Percentiles rank a stretch among this genome's conserved stretches.
Conservation (phyloP, 495 filamentous ascomycete species). For the Neurospora sp. region DNA sequence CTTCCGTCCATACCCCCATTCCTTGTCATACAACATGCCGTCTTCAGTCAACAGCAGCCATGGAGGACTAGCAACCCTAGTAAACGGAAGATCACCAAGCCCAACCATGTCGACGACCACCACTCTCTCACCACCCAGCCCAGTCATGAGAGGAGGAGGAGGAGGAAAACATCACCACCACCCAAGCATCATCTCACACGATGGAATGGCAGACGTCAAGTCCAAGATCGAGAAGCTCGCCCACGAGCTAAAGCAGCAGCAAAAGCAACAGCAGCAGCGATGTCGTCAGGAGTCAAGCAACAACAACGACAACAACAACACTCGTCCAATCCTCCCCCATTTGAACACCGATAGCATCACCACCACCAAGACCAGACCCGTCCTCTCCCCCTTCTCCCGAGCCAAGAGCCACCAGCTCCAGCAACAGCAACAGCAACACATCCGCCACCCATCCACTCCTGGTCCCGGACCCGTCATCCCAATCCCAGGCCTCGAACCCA, state of each 20-base stretch:
- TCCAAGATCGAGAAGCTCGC: not conserved
- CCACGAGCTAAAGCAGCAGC: not conserved
- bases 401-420: not conserved
- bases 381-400: not conserved
- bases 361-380: not conserved
- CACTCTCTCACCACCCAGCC: not conserved
- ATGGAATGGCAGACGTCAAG: not conserved
- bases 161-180: not conserved
- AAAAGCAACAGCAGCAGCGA: not conserved
- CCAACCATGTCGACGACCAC: not conserved
- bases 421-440: not conserved
- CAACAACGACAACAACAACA: not conserved
- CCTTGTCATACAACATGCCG: not conserved
- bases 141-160: not conserved
- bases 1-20: not conserved
- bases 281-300: too few species aligned
- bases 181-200: not conserved
- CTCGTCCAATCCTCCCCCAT: not conserved
- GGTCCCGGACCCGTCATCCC: constrained; percentile 1
- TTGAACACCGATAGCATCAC: not conserved
- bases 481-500: constrained; percentile 10
- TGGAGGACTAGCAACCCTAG: not conserved
- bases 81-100: not conserved
- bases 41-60: not conserved
- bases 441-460: not conserved